Evolutionary conservation across 2,329 filamentous ascomycete genomes (phyloP).

Genomic region (Aspergillus clavatus): DNA sequence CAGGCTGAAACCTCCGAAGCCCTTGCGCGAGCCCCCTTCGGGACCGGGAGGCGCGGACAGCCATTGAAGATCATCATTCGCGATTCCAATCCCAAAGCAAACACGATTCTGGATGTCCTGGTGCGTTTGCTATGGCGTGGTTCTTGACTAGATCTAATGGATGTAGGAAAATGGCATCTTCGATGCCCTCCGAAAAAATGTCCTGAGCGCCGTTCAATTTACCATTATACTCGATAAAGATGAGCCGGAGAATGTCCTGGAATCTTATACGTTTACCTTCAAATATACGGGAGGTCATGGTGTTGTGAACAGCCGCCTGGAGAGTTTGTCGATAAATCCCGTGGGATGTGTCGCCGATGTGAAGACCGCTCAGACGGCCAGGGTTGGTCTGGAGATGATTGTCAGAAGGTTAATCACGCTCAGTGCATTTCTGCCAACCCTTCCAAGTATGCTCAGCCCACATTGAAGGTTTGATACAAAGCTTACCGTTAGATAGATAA

Average conservation of each 20-base stretch:
- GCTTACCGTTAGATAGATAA: constrained; percentile 23
- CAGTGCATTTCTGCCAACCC: constrained; percentile 35
- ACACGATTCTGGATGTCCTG: constrained; percentile 45
- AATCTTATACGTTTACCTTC: constrained; percentile 49
- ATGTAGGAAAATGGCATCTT: constrained; percentile 47
- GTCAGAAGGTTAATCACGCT: constrained; percentile 39
- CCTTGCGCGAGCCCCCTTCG: constrained; percentile 12
- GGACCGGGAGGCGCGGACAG: constrained; percentile 23
- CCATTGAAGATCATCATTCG: constrained; percentile 40
- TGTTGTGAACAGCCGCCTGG: constrained; percentile 27
- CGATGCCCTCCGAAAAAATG: constrained; percentile 40
- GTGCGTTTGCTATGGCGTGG: constrained; percentile 28
- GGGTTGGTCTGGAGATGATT: constrained; percentile 40
- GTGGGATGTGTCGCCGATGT: constrained; percentile 29
- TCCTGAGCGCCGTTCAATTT: constrained; percentile 44
- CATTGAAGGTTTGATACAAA: constrained; percentile 4
- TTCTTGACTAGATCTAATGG: constrained; percentile 18
- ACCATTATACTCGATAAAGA: constrained; percentile 41
- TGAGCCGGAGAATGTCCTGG: constrained; percentile 38
- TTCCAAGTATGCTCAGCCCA: constrained; percentile 36
- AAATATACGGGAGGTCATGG: constrained; percentile 34
- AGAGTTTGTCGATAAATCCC: constrained; percentile 25
- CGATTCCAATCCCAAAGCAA: constrained; percentile 37
- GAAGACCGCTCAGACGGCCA: constrained; percentile 38
- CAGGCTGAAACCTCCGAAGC: constrained; percentile 3